Conservation (phyloP, 495 filamentous ascomycete species). For the Penicillium lividum region DNA sequence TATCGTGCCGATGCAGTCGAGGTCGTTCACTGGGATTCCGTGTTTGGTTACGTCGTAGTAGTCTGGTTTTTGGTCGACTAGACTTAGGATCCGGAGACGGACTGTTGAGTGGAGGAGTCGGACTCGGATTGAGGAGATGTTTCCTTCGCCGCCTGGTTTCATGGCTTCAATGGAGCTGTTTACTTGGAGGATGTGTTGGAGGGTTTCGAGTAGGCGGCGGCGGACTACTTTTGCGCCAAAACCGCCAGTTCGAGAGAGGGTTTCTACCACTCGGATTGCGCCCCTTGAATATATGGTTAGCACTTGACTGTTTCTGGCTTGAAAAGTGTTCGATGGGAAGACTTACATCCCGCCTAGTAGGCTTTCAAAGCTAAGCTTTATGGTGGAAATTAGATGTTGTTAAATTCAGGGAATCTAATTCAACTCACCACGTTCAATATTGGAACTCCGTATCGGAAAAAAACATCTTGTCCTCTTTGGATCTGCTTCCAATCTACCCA, state of each 20-base stretch:
- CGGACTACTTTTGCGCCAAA: slow-evolving; percentile 71
- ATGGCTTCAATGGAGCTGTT: slow-evolving; percentile 65
- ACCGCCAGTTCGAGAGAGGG: slow-evolving; percentile 74
- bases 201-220: slow-evolving; percentile 71
- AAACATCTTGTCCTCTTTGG: slow-evolving; percentile 58
- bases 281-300: slow-evolving; percentile 31
- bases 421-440: slow-evolving; percentile 50
- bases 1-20: slow-evolving; percentile 73
- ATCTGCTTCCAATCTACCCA: slow-evolving; percentile 89
- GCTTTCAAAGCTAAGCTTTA: slow-evolving; percentile 42
- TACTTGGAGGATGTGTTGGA: slow-evolving; percentile 73
- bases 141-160: slow-evolving; percentile 67
- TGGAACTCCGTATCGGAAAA: slow-evolving; percentile 72
- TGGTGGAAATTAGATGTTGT: not conserved
- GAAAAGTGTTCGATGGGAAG: not conserved
- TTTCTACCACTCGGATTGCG: slow-evolving; percentile 66
- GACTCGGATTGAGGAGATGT: slow-evolving; percentile 68
- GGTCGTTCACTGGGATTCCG: slow-evolving; percentile 72
- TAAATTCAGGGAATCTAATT: not conserved
- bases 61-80: slow-evolving; percentile 51
- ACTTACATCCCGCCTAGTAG: slow-evolving; percentile 43
- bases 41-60: slow-evolving; percentile 63
- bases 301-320: too few species aligned
- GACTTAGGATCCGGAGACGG: slow-evolving; percentile 62
- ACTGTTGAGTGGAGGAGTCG: slow-evolving; percentile 74